Conservation (phyloP, 352 stramenopile species). For the Peronospora farinosa region DNA sequence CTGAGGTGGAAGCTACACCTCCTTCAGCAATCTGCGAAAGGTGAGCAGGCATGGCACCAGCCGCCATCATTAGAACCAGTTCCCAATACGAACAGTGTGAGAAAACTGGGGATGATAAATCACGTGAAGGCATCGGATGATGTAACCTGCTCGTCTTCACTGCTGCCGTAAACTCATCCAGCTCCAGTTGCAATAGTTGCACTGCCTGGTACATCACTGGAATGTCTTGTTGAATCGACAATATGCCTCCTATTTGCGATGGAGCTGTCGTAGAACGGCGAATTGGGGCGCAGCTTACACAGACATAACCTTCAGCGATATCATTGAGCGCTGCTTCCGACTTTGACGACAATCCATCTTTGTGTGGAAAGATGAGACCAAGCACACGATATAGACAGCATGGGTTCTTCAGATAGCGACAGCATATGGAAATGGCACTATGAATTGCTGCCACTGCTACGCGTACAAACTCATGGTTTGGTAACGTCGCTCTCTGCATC, state of each 20-base stretch:
- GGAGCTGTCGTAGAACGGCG: conserved; percentile 10
- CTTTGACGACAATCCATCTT: conserved; percentile 46
- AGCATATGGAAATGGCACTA: conserved; percentile 64
- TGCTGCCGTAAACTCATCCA: conserved; percentile 51
- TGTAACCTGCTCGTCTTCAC: conserved; percentile 67
- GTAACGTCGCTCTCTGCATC: conserved; percentile 27
- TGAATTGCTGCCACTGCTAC: conserved; percentile 63
- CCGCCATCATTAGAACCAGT: conserved; percentile 46
- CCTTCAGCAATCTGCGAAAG: conserved; percentile 45
- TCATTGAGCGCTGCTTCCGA: conserved; percentile 45
- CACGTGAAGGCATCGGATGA: conserved; percentile 25
- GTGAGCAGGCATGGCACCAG: conserved; percentile 50
- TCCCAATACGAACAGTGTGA: conserved; percentile 74
- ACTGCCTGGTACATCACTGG: conserved; percentile 54
- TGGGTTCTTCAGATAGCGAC: conserved; percentile 53
- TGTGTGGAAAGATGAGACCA: conserved; percentile 66
- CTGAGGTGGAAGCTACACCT: conserved; percentile 22
- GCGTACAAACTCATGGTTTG: conserved; percentile 48
- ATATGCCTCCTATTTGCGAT: conserved; percentile 9
- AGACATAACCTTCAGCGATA: conserved; percentile 50
- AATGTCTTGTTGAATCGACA: conserved; percentile 62
- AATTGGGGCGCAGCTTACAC: conserved; percentile 37
- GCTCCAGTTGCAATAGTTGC: conserved; percentile 42
- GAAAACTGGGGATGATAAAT: conserved; percentile 30
- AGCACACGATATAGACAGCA: conserved; percentile 69